Percentiles rank a stretch among this genome's conserved stretches.
phyloP scores from a whole-genome alignment of 192 early-diverging fungal genomes.

The Coemansia sp. region DNA sequence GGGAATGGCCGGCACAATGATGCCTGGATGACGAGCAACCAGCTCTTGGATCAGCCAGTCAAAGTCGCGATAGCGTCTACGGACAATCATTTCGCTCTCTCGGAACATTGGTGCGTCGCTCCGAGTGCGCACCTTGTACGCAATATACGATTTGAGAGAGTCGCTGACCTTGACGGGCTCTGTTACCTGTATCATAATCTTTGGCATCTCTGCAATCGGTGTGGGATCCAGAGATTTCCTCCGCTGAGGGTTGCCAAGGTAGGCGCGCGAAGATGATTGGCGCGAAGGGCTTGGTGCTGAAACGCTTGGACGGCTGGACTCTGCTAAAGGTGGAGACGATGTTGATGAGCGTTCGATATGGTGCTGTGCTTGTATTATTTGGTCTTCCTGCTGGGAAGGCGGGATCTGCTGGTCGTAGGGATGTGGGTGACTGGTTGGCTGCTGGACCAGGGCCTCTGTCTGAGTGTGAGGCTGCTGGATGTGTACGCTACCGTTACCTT shows the following conservation, averaged over 20 bases:
- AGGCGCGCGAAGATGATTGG: conserved; percentile 13
- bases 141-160: conserved; percentile 78
- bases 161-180: conserved; percentile 92
- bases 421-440: conserved; percentile 20
- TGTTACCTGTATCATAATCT: conserved; percentile 66
- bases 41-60: conserved; percentile 89
- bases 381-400: conserved; percentile 42
- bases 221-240: conserved; percentile 43
- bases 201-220: conserved; percentile 48
- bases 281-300: conserved; percentile 3
- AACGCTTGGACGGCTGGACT: conserved; percentile 13
- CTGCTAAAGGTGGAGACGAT: conserved; percentile 11
- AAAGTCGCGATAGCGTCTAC: conserved; percentile 90
- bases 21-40: conserved; percentile 72
- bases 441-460: background rate
- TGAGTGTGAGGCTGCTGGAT: background rate
- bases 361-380: conserved; percentile 24
- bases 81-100: conserved; percentile 74
- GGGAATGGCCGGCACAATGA: conserved; percentile 89
- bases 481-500: background rate
- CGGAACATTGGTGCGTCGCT: conserved; percentile 77
- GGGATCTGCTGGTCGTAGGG: conserved; percentile 52
- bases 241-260: conserved; percentile 40
- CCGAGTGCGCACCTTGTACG: conserved; percentile 85
- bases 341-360: conserved; percentile 27